Evolutionary conservation across 1,284 basidiomycete genomes (phyloP).

Genomic region (Cryptococcus depauperatus): DNA sequence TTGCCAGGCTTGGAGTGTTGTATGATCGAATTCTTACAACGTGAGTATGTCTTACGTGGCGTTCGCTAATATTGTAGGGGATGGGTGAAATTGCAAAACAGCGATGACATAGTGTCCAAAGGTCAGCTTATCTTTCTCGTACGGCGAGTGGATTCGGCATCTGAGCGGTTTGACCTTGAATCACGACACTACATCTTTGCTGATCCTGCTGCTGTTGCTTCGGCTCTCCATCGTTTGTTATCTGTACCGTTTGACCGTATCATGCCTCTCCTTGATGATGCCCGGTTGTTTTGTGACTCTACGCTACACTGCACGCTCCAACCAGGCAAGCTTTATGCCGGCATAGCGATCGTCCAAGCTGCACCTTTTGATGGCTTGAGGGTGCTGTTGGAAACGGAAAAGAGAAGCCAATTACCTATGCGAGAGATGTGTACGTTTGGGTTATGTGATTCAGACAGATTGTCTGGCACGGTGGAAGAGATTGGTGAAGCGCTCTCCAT

Average conservation of each 20-base stretch:
- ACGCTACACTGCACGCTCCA: slow-evolving; percentile 34
- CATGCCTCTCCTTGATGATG: slow-evolving; percentile 43
- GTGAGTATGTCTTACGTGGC: slow-evolving; percentile 23
- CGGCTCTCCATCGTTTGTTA: slow-evolving; percentile 42
- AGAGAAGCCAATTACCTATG: slow-evolving; percentile 45
- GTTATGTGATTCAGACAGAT: slow-evolving; percentile 12
- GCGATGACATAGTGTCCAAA: slow-evolving; percentile 43
- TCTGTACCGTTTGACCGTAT: slow-evolving; percentile 44
- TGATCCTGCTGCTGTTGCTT: slow-evolving; percentile 41
- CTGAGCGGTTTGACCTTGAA: slow-evolving; percentile 42
- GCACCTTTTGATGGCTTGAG: slow-evolving; percentile 47
- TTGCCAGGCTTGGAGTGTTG: slow-evolving; percentile 43
- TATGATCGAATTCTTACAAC: slow-evolving; percentile 48
- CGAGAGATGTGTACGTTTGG: slow-evolving; percentile 37
- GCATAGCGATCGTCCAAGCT: slow-evolving; percentile 45
- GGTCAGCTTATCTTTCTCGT: slow-evolving; percentile 47
- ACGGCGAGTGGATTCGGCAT: slow-evolving; percentile 37
- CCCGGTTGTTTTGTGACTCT: slow-evolving; percentile 39
- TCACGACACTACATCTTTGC: slow-evolving; percentile 46
- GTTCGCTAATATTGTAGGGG: slow-evolving; percentile 23
- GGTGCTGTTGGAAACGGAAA: slow-evolving; percentile 38
- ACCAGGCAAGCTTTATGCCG: slow-evolving; percentile 44
- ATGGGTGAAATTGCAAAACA: slow-evolving; percentile 35
- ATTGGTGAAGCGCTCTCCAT: slow-evolving; percentile 41
- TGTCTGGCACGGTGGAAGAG: slow-evolving; percentile 40